Conservation (phyloP, 306 rosid genomes). For the Parietaria judaica region DNA sequence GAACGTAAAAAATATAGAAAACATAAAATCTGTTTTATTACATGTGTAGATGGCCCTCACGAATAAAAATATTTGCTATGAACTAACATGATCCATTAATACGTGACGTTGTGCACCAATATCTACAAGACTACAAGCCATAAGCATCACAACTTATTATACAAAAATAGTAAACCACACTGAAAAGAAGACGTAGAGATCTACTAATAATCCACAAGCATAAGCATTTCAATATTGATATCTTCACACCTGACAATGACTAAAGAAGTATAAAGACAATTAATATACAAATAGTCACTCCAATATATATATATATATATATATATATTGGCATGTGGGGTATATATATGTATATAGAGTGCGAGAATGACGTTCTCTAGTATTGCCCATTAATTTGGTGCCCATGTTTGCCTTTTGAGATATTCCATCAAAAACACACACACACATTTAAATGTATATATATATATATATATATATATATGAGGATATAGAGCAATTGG, state of each 20-base stretch:
- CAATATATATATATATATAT: too few species aligned
- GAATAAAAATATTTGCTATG: too few species aligned
- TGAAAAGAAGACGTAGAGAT: too few species aligned
- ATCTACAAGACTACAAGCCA: neutral
- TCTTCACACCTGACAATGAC: neutral
- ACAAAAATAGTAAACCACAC: neutral
- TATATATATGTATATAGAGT: neutral
- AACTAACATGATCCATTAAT: too few species aligned
- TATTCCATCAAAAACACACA: conserved; percentile 17
- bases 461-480: neutral
- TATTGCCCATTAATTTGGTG: conserved; percentile 14
- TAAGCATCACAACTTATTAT: neutral
- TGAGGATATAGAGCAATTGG: neutral
- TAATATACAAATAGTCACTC: neutral
- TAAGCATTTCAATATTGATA: neutral
- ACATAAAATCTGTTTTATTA: neutral
- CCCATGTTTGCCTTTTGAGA: conserved; percentile 28
- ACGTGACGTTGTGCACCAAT: neutral
- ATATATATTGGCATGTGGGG: conserved; percentile 10
- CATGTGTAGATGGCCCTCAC: too few species aligned
- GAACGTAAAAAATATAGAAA: neutral
- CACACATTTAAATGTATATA: conserved; percentile 4
- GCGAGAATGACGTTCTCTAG: conserved; percentile 28
- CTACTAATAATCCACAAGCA: too few species aligned
- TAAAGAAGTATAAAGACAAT: neutral